Evolutionary conservation across 2,329 filamentous ascomycete genomes (phyloP).

Genomic region (Torrubiellomyces zombiae): DNA sequence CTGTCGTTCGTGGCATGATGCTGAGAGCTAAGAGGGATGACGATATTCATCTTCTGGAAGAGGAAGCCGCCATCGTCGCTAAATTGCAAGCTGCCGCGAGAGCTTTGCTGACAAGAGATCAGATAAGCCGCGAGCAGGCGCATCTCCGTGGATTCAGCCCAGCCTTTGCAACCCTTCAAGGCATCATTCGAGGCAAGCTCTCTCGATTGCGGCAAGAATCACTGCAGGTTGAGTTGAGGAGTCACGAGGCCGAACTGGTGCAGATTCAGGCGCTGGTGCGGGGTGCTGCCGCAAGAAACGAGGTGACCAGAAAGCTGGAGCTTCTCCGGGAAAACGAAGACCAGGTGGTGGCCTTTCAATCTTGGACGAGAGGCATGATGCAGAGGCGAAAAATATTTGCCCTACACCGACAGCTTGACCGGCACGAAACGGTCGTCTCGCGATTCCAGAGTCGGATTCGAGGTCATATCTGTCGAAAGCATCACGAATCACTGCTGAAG

Average conservation of each 20-base stretch:
- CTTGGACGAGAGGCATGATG: slow-evolving; percentile 43
- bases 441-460: slow-evolving; percentile 51
- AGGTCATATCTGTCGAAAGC: slow-evolving; percentile 46
- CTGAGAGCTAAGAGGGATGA: slow-evolving; percentile 38
- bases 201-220: slow-evolving; percentile 26
- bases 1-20: slow-evolving; percentile 50
- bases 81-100: slow-evolving; percentile 50
- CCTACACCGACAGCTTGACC: slow-evolving; percentile 38
- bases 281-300: slow-evolving; percentile 35
- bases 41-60: slow-evolving; percentile 34
- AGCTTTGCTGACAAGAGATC: slow-evolving; percentile 41
- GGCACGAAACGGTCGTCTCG: slow-evolving; percentile 37
- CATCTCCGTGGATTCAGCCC: slow-evolving; percentile 32
- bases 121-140: slow-evolving; percentile 32
- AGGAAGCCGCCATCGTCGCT: slow-evolving; percentile 31
- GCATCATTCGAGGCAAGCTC: slow-evolving; percentile 27
- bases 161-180: slow-evolving; percentile 29
- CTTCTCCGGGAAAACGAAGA: slow-evolving; percentile 28
- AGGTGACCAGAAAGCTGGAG: slow-evolving; percentile 30
- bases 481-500: slow-evolving; percentile 46
- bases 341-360: slow-evolving; percentile 36
- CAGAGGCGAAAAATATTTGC: slow-evolving; percentile 31
- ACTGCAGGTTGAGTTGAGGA: slow-evolving; percentile 30
- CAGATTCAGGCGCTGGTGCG: slow-evolving; percentile 35
- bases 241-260: slow-evolving; percentile 26